phyloP scores from a whole-genome alignment of 2,329 filamentous ascomycete genomes.

The Penicillium oxalicum region DNA sequence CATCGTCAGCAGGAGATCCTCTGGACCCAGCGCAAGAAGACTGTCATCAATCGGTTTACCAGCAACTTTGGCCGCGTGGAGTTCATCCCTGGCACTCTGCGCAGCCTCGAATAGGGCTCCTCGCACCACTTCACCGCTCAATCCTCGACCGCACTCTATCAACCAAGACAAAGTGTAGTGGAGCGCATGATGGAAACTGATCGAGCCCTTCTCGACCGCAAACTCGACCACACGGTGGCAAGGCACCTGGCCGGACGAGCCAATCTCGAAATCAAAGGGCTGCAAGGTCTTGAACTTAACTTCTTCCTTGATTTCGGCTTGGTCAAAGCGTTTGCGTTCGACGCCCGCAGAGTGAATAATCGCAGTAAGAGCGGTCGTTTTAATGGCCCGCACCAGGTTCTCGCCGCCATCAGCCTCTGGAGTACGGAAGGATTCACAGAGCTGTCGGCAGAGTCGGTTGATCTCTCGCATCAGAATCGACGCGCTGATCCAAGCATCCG shows the following conservation, averaged over 20 bases:
- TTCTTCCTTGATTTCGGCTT: constrained; percentile 82
- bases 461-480: constrained; percentile 92
- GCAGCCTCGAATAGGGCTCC: constrained; percentile 66
- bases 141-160: constrained; percentile 76
- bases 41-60: constrained; percentile 56
- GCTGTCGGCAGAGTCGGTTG: constrained; percentile 81
- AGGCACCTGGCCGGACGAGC: constrained; percentile 37
- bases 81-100: constrained; percentile 37
- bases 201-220: constrained; percentile 77
- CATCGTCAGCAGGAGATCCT: constrained; percentile 77
- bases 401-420: constrained; percentile 58
- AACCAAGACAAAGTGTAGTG: constrained; percentile 97
- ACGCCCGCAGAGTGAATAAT: constrained; percentile 82
- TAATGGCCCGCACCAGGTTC: constrained; percentile 64
- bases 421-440: constrained; percentile 78
- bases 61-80: constrained; percentile 59
- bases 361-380: constrained; percentile 67
- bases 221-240: constrained; percentile 74
- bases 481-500: constrained; percentile 95
- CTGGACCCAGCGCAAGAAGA: constrained; percentile 43
- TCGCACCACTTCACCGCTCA: constrained; percentile 62
- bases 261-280: constrained; percentile 72
- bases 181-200: constrained; percentile 95
- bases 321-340: constrained; percentile 78
- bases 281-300: constrained; percentile 71